Conservation (phyloP, 305 asterid species). For the Rubia balearica region DNA sequence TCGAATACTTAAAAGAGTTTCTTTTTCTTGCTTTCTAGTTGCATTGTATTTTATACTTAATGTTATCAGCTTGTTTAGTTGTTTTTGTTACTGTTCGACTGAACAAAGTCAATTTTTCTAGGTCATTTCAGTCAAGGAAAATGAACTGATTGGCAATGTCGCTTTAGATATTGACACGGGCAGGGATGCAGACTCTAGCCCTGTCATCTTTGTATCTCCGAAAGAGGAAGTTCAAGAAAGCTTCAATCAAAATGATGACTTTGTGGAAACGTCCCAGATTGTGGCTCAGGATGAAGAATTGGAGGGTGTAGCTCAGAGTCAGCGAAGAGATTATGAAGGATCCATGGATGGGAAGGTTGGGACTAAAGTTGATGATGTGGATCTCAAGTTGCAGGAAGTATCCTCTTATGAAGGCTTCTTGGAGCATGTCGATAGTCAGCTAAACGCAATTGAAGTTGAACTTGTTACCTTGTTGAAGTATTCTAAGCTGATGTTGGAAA, state of each 20-base stretch:
- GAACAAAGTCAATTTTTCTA: slow-evolving; percentile 24
- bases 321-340: slow-evolving; percentile 20
- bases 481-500: slow-evolving; percentile 47
- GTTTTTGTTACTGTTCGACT: background rate
- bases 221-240: slow-evolving; percentile 28
- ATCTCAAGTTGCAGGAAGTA: slow-evolving; percentile 26
- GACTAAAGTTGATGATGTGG: slow-evolving; percentile 21
- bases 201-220: slow-evolving; percentile 59
- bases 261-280: slow-evolving; percentile 20
- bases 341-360: slow-evolving; percentile 19
- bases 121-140: slow-evolving; percentile 77
- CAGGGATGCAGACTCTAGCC: slow-evolving; percentile 30
- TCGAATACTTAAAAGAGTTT: background rate
- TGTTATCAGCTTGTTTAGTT: background rate
- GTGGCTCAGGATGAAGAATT: slow-evolving; percentile 28
- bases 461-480: slow-evolving; percentile 49
- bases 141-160: slow-evolving; percentile 63
- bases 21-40: background rate
- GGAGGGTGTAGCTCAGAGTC: slow-evolving; percentile 24
- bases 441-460: slow-evolving; percentile 59
- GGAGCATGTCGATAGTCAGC: slow-evolving; percentile 50
- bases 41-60: background rate
- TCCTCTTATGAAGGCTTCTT: slow-evolving; percentile 57
- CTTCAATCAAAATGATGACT: slow-evolving; percentile 25
- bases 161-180: slow-evolving; percentile 47